phyloP scores from a whole-genome alignment of 1,139 yeast genomes.

The Scheffersomyces quercinus region DNA sequence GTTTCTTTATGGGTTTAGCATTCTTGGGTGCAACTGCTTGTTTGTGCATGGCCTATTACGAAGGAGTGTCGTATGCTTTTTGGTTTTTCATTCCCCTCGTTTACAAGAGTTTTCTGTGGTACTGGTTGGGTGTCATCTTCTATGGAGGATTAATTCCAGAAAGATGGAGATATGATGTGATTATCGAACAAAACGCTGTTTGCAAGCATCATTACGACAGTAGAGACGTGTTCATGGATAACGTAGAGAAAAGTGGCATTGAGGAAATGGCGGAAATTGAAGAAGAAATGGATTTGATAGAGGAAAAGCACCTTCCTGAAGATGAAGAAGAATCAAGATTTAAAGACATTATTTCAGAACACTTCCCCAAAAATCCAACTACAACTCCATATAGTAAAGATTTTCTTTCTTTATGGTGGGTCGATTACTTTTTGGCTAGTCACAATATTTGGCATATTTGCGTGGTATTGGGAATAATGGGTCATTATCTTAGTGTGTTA shows the following conservation, averaged over 20 bases:
- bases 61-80: constrained; percentile 56
- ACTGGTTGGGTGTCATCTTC: constrained; percentile 78
- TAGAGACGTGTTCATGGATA: constrained; percentile 36
- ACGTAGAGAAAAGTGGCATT: constrained; percentile 40
- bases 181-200: constrained; percentile 43
- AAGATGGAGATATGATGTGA: constrained; percentile 71
- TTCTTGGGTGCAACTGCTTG: constrained; percentile 71
- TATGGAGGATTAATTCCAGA: constrained; percentile 92
- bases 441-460: constrained; percentile 95
- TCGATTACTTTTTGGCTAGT: constrained; percentile 69
- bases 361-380: constrained; percentile 55
- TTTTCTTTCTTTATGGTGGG: constrained; percentile 80
- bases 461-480: constrained; percentile 83
- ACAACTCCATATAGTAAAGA: constrained; percentile 43
- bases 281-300: constrained; percentile 41
- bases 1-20: constrained; percentile 82
- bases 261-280: constrained; percentile 44
- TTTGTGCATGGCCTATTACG: constrained; percentile 53
- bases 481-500: constrained; percentile 78
- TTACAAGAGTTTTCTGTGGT: constrained; percentile 68
- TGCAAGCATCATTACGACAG: constrained; percentile 21
- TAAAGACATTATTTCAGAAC: constrained; percentile 43
- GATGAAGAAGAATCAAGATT: constrained; percentile 24
- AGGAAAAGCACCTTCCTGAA: constrained; percentile 2
- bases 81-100: constrained; percentile 61